phyloP scores from a whole-genome alignment of 2,329 filamentous ascomycete genomes.

The Mycosphaerella arachidis region DNA sequence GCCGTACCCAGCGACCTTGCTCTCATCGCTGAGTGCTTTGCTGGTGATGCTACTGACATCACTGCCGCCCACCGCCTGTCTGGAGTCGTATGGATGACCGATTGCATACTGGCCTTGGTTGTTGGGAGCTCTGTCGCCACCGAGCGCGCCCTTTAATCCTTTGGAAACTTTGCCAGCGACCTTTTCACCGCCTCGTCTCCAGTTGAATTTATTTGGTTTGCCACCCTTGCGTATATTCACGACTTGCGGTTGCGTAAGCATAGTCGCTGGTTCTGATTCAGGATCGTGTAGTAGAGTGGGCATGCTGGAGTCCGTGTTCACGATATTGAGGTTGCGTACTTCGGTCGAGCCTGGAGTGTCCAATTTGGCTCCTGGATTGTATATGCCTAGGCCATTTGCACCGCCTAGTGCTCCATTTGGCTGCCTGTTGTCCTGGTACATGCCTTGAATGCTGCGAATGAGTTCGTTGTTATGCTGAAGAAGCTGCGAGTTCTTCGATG shows the following conservation, averaged over 20 bases:
- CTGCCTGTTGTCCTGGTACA: constrained; percentile 71
- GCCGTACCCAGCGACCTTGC: constrained; percentile 27
- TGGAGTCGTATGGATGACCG: constrained; percentile 31
- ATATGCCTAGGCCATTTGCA: constrained; percentile 61
- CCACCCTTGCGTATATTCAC: constrained; percentile 85
- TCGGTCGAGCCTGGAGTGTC: constrained; percentile 21
- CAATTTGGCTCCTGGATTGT: constrained; percentile 31
- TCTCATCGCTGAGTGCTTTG: constrained; percentile 20
- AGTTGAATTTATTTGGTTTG: constrained; percentile 94
- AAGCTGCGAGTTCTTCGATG: constrained; percentile 88
- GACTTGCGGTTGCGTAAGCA: constrained; percentile 76
- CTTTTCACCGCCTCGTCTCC: constrained; percentile 94
- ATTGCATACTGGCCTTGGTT: constrained; percentile 27
- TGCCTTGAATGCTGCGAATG: constrained; percentile 87
- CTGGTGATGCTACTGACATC: constrained; percentile 27
- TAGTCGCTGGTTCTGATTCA: constrained; percentile 57
- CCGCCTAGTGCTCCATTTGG: constrained; percentile 30
- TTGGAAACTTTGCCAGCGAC: constrained; percentile 93
- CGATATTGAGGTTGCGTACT: constrained; percentile 42
- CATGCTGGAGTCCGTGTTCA: constrained; percentile 35
- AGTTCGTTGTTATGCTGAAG: constrained; percentile 94
- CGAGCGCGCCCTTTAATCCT: constrained; percentile 87
- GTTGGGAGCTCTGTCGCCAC: constrained; percentile 36
- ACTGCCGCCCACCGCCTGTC: constrained; percentile 30
- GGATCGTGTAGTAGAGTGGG: constrained; percentile 50